Conservation (phyloP, 768 basidiomycete species). For the Kwoniella pini region DNA sequence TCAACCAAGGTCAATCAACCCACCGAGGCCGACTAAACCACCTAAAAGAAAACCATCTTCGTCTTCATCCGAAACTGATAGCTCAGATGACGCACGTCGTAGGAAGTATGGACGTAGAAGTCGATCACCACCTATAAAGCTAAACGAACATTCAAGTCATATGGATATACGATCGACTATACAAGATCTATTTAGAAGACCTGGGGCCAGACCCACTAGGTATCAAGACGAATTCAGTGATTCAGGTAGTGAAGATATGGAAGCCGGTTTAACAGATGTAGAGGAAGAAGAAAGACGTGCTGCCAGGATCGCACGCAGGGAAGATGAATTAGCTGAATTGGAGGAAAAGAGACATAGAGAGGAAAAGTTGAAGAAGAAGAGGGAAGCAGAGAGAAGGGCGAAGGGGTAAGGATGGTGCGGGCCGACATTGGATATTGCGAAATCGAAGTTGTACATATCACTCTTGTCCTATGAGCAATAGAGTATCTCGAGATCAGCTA, state of each 20-base stretch:
- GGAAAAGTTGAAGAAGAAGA: conserved; percentile 38
- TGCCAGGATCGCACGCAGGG: conserved; percentile 38
- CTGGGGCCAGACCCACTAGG: conserved; percentile 19
- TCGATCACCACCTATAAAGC: conserved; percentile 11
- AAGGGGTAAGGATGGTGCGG: too few species aligned
- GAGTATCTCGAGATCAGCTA: too few species aligned
- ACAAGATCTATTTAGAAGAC: conserved; percentile 39
- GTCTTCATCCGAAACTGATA: conserved; percentile 9
- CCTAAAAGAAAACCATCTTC: conserved; percentile 11
- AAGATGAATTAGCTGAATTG: conserved; percentile 41
- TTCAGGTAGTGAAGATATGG: conserved; percentile 43
- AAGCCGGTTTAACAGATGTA: conserved; percentile 44
- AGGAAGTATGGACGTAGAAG: not conserved
- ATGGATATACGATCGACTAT: conserved; percentile 33
- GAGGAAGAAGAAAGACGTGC: conserved; percentile 42
- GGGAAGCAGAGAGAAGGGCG: conserved; percentile 12
- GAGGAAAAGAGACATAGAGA: conserved; percentile 34
- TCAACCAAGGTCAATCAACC: too few species aligned
- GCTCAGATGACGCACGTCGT: conserved; percentile 2
- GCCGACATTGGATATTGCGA: too few species aligned
- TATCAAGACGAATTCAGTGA: conserved; percentile 26
- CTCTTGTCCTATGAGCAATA: too few species aligned
- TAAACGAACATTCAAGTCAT: conserved; percentile 15
- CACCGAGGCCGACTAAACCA: not conserved
- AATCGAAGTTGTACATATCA: too few species aligned